Base-by-base conservation (phyloP, 2,329 filamentous ascomycete species). In the Fusarium bactridioides region DNA sequence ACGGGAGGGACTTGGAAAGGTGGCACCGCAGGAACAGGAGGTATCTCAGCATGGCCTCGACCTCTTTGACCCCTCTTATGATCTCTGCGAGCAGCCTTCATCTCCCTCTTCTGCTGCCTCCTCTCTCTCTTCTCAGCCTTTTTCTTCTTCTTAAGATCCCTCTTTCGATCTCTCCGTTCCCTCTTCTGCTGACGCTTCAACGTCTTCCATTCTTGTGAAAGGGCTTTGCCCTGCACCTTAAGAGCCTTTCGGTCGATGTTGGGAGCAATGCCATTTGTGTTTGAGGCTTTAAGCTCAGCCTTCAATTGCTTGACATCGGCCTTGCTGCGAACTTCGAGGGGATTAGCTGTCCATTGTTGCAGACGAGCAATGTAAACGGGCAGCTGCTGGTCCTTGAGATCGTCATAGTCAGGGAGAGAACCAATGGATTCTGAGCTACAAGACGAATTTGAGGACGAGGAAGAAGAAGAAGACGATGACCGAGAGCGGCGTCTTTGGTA, bases 331-430 rank as follows among this genome's bases (percentile, higher is more conserved):
- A 83, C 81, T 56, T 86, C 81, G 1, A 88, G 84, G 0, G 88
- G 87, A 41, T 84, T 81, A 13, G 83, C 78, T 4, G 88, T 82
- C 87, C 87, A 90, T 12, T 81, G 77, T 27, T 81, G 72, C 21
- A 91, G 80, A 7, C 82, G 82, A 18, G 81, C 76, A 50, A 82
- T 82, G 19, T 85, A 83, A 3, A 85, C 67, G 4, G 86, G 84
- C 3, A 90, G 80, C 76, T 89, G 87, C 23, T 80, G 74, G 58
- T 85, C 84, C 18, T 77, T 78, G 5, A 90, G 80, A 45, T 86
- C 83, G 63, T 89, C 85, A 74, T 86, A 86, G 59, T 86, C 83
- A 1, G 87, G 86, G 2, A 90, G 84, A 5, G 87, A 89, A 40
- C 85, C 87, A 60, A 89, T 79, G 5, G 81, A 83, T 7, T 72